Evolutionary conservation across 2,329 filamentous ascomycete genomes (phyloP).

Genomic region (Pseudogymnoascus sp.): DNA sequence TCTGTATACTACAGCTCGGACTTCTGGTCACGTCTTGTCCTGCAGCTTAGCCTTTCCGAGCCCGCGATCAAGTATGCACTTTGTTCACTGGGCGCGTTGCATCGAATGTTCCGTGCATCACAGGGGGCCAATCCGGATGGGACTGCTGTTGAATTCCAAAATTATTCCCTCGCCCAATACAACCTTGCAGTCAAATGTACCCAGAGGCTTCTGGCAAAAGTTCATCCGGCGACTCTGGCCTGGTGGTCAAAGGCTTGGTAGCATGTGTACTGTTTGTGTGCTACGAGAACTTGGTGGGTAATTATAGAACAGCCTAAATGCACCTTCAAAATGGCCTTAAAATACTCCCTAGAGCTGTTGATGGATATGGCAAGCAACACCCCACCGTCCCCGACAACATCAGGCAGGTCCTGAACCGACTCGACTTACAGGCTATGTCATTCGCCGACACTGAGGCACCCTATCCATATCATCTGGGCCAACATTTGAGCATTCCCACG

Average conservation of each 20-base stretch:
- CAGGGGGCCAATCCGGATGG: background rate
- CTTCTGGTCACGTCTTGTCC: constrained; percentile 16
- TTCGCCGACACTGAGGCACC: background rate
- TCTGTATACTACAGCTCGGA: constrained; percentile 8
- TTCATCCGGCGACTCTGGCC: background rate
- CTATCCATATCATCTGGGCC: background rate
- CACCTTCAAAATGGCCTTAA: constrained; percentile 17
- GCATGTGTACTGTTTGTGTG: constrained; percentile 18
- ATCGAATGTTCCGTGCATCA: constrained; percentile 3
- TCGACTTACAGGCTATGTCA: constrained; percentile 12
- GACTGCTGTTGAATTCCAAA: background rate
- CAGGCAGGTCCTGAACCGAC: constrained; percentile 12
- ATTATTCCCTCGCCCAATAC: constrained; percentile 14
- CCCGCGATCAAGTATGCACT: constrained; percentile 17
- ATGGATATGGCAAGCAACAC: background rate
- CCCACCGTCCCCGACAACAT: constrained; percentile 12
- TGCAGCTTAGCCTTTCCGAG: constrained; percentile 16
- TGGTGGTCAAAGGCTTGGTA: constrained; percentile 10
- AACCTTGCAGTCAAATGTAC: constrained; percentile 14
- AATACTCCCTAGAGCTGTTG: constrained; percentile 10
- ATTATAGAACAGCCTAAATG: constrained; percentile 10
- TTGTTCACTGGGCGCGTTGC: constrained; percentile 15
- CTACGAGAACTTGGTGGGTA: constrained; percentile 15
- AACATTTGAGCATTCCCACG: background rate
- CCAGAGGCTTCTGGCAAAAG: constrained; percentile 4